Percentiles rank a stretch among this genome's conserved stretches.
These are phyloP conservation scores for Gigaspora rosea DNA, from an alignment of 192 early-diverging fungal species.

Conservation along the genomic window DNA sequence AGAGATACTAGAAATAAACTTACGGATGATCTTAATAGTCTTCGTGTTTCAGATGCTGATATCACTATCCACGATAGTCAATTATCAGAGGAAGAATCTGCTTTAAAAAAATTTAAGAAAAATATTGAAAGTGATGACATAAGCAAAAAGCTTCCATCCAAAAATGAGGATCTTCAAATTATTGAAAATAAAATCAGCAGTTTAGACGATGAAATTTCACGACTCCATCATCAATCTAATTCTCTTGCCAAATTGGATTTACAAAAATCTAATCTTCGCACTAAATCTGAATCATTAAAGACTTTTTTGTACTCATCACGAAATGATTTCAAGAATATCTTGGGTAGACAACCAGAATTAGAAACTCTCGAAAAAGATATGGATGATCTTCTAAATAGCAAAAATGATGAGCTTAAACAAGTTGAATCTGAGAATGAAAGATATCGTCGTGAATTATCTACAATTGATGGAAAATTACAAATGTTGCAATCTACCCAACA, in stretches of 20 bases:
- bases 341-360: background rate
- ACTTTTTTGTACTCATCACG: background rate
- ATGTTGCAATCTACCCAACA: background rate
- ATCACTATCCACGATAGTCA: background rate
- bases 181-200: background rate
- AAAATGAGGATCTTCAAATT: background rate
- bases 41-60: background rate
- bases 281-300: background rate
- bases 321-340: background rate
- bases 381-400: too few species aligned
- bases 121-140: background rate
- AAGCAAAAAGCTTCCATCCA: background rate
- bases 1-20: background rate
- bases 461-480: background rate
- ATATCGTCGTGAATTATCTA: background rate
- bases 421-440: background rate
- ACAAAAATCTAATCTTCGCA: background rate
- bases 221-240: background rate
- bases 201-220: background rate
- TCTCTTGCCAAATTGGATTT: background rate
- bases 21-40: background rate
- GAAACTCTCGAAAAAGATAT: constrained; percentile 2
- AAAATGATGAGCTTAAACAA: constrained; percentile 4
- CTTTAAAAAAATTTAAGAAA: background rate
- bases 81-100: background rate